These are phyloP conservation scores for Lanzia echinophila DNA, from an alignment of 2,329 filamentous ascomycete species.

Conservation along the genomic window DNA sequence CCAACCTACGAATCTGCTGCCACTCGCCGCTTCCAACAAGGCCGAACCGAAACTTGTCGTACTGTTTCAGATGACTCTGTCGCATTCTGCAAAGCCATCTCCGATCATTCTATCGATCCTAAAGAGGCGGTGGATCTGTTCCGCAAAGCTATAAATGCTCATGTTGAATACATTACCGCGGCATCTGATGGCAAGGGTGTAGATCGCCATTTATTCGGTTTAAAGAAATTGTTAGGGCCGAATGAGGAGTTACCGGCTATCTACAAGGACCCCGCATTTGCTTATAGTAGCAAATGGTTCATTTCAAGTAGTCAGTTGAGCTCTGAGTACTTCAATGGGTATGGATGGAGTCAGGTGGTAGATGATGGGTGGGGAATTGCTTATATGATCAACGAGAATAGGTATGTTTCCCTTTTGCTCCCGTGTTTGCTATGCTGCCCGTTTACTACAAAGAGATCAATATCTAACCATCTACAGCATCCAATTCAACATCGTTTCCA, in stretches of 20 bases:
- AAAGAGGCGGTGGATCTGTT: constrained; percentile 67
- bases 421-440: no score
- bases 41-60: constrained; percentile 93
- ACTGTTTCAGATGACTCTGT: constrained; percentile 85
- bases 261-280: constrained; percentile 79
- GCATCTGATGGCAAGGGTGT: constrained; percentile 91
- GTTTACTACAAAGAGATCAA: no score
- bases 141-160: constrained; percentile 71
- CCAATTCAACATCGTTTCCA: constrained; percentile 97
- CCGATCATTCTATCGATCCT: constrained; percentile 56
- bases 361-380: constrained; percentile 95
- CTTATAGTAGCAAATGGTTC: constrained; percentile 83
- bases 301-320: constrained; percentile 84
- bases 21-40: constrained; percentile 90
- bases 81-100: constrained; percentile 83
- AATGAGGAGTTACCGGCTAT: constrained; percentile 77
- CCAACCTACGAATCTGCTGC: constrained; percentile 97
- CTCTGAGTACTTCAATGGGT: constrained; percentile 97
- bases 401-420: constrained; percentile 40
- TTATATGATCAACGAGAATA: constrained; percentile 99
- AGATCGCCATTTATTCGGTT: constrained; percentile 91
- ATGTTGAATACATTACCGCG: constrained; percentile 84
- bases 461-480: constrained; percentile 47
- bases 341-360: constrained; percentile 97
- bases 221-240: constrained; percentile 81